Percentiles rank a stretch among this genome's conserved stretches.
phyloP scores from a whole-genome alignment of 83 land plant genomes.

The Diphasiastrum complanatum region DNA sequence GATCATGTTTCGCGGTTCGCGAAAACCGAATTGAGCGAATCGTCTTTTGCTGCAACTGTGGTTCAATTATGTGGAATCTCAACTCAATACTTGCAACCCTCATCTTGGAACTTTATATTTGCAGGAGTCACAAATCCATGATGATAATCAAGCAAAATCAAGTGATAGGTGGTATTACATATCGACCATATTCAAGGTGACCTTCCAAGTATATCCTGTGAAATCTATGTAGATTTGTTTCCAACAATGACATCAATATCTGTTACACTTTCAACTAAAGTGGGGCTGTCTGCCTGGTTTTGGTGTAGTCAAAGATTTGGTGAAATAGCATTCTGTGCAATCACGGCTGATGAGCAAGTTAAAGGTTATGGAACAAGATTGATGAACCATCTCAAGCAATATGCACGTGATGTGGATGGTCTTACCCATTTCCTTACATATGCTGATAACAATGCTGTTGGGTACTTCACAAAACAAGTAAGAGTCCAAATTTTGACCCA shows the following conservation, averaged over 20 bases:
- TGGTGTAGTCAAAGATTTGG: conserved; percentile 88
- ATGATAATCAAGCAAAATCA: conserved; percentile 84
- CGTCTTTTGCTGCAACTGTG: conserved; percentile 1
- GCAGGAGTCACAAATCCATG: conserved; percentile 95
- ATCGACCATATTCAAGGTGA: conserved; percentile 90
- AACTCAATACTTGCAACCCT: background rate
- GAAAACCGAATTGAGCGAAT: background rate
- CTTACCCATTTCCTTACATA: conserved; percentile 95
- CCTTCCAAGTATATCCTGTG: background rate
- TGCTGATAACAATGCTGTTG: conserved; percentile 99
- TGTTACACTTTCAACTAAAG: background rate
- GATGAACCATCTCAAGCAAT: conserved; percentile 97
- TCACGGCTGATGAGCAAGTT: conserved; percentile 99
- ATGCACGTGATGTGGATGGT: conserved; percentile 95
- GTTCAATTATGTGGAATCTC: background rate
- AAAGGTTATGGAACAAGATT: conserved; percentile 98
- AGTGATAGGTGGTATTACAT: conserved; percentile 98
- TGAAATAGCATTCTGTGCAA: conserved; percentile 97
- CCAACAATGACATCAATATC: too few relatives aligned
- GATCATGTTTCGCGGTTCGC: too few relatives aligned
- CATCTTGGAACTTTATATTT: conserved; percentile 10
- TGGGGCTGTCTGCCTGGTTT: background rate
- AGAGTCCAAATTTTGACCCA: background rate
- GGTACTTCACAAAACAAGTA: conserved; percentile 96
- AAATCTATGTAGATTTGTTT: background rate